Conservation (phyloP, 75 land plant species). For the Selaginella tamariscina region DNA sequence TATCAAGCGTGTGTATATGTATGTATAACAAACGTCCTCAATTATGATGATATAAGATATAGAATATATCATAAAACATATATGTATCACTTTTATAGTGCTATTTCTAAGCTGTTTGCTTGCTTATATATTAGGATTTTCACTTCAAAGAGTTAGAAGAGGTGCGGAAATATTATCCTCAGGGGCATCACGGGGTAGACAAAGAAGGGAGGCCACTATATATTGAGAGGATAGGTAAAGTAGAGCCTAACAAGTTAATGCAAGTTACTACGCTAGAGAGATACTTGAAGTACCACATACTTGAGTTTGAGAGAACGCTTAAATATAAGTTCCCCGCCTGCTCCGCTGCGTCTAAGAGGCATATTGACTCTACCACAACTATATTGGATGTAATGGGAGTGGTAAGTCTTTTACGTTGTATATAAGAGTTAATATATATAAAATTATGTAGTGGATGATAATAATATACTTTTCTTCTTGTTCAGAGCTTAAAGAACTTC, state of each 20-base stretch:
- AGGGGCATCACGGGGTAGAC: constrained; percentile 7
- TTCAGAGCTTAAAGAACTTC: constrained; percentile 48
- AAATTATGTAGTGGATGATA: neutral
- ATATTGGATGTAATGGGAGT: constrained; percentile 5
- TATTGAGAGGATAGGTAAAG: constrained; percentile 6
- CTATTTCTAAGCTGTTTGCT: no score
- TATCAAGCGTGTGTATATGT: no score
- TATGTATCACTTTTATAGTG: no score
- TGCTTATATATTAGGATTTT: no score
- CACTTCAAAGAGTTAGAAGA: constrained; percentile 2
- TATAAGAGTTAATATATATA: no score
- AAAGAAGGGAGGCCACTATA: constrained; percentile 10
- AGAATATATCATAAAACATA: no score
- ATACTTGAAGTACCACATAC: constrained; percentile 5
- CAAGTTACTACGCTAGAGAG: constrained; percentile 8
- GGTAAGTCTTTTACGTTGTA: constrained; percentile 5
- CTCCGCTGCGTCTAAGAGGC: neutral
- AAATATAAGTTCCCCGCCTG: constrained; percentile 5
- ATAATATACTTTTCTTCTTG: neutral
- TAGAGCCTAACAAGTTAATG: constrained; percentile 8
- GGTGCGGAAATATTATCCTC: constrained; percentile 6
- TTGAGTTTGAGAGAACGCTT: constrained; percentile 1
- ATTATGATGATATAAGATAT: no score
- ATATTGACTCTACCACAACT: constrained; percentile 7
- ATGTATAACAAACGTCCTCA: no score